Conservation (phyloP, 768 basidiomycete genomes). For the Leucogyrophana mollusca region DNA sequence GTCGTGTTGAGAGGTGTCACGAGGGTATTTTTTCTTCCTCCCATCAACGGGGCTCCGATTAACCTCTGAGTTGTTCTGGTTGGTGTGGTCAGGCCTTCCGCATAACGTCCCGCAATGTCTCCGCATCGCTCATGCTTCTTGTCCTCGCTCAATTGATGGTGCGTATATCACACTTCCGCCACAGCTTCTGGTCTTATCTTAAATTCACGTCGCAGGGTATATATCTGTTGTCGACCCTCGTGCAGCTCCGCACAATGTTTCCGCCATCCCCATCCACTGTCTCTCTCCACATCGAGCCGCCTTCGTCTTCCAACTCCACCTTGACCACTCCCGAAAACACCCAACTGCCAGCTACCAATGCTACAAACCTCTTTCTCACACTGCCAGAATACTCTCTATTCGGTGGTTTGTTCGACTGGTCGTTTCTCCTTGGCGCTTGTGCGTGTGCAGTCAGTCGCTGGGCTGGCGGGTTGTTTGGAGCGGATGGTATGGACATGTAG, state of each 20-base stretch:
- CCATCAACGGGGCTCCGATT: no score
- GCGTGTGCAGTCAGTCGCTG: conserved; percentile 51
- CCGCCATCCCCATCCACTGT: conserved; percentile 45
- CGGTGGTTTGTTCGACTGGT: conserved; percentile 70
- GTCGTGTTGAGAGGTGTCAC: conserved; percentile 69
- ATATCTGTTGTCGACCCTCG: conserved; percentile 79
- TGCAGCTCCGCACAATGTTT: conserved; percentile 80
- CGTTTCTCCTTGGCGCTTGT: conserved; percentile 62
- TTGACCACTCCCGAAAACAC: conserved; percentile 2
- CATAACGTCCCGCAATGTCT: conserved; percentile 66
- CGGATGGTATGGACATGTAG: conserved; percentile 13
- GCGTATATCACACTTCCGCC: conserved; percentile 9
- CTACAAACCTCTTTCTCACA: conserved; percentile 62
- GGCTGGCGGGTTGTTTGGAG: conserved; percentile 38
- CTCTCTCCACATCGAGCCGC: no score
- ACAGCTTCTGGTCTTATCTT: neutral
- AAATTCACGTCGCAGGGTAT: conserved; percentile 53
- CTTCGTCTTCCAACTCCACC: conserved; percentile 10
- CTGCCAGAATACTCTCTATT: conserved; percentile 76
- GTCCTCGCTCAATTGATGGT: conserved; percentile 85
- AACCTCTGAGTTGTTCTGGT: no score
- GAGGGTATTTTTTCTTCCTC: no score
- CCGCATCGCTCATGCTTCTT: conserved; percentile 75
- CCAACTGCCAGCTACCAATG: conserved; percentile 7
- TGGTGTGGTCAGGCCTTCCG: conserved; percentile 49